These are phyloP conservation scores for Termitomyces sp. DNA, from an alignment of 768 basidiomycete genomes.

Conservation along the genomic window DNA sequence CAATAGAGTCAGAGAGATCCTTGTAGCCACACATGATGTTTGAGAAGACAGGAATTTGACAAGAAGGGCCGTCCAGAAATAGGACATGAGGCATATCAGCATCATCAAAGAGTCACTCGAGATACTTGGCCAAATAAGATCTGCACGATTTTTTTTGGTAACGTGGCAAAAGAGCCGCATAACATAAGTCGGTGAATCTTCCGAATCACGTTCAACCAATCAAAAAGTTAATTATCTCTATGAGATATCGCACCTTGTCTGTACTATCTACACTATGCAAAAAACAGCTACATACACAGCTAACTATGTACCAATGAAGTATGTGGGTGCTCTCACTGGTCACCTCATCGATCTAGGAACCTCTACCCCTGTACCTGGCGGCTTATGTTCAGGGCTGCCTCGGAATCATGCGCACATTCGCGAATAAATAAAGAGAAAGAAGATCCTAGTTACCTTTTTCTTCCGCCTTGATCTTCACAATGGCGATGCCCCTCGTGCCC, in stretches of 20 bases:
- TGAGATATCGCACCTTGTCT: not conserved
- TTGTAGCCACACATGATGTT: too few relatives aligned
- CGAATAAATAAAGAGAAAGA: not conserved
- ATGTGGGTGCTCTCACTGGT: not conserved
- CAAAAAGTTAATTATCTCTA: too few relatives aligned
- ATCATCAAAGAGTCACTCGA: too few relatives aligned
- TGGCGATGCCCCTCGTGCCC: constrained; percentile 14
- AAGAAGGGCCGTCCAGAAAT: too few relatives aligned
- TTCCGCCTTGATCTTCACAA: not conserved
- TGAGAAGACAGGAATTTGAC: too few relatives aligned
- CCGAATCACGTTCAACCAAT: too few relatives aligned
- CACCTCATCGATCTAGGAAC: not conserved
- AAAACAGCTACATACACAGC: not conserved
- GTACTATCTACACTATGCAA: not conserved
- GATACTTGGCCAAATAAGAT: too few relatives aligned
- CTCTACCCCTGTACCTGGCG: not conserved
- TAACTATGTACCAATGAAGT: not conserved
- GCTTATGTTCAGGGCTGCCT: not conserved
- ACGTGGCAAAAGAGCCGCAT: too few relatives aligned
- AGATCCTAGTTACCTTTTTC: not conserved
- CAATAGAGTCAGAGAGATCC: too few relatives aligned
- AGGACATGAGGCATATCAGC: too few relatives aligned
- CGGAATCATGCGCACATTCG: not conserved
- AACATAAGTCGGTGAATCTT: too few relatives aligned
- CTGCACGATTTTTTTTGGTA: too few relatives aligned